Percentiles rank a stretch among this genome's conserved stretches.
These are phyloP conservation scores for Ganoderma sinense DNA, from an alignment of 1,284 basidiomycete genomes.

Conservation along the genomic window DNA sequence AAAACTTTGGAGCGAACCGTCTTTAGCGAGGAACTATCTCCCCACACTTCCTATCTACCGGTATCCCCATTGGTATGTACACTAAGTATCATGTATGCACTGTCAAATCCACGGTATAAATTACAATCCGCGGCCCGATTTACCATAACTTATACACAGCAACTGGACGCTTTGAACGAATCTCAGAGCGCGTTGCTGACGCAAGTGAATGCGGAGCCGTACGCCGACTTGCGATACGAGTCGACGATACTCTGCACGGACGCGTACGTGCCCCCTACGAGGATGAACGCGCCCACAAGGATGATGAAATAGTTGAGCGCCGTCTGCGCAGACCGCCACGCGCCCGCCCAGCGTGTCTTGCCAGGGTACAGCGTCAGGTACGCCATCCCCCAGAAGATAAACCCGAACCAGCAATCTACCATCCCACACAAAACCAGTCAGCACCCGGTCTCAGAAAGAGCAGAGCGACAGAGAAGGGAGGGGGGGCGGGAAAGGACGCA, in stretches of 20 bases:
- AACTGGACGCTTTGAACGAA: not conserved
- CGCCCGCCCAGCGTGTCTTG: constrained; percentile 44
- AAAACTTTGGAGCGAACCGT: too few species aligned
- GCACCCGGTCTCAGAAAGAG: not conserved
- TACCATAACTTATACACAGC: not conserved
- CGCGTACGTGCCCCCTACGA: constrained; percentile 53
- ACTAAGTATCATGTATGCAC: not conserved
- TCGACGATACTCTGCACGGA: constrained; percentile 33
- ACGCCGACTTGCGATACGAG: constrained; percentile 20
- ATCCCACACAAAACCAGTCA: not conserved
- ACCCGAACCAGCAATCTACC: constrained; percentile 28
- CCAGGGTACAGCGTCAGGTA: constrained; percentile 51
- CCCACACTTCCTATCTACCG: not conserved
- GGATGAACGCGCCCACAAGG: constrained; percentile 47
- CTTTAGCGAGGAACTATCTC: too few species aligned
- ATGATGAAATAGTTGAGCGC: constrained; percentile 50
- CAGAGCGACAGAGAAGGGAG: not conserved
- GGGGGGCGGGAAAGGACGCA: constrained; percentile 29
- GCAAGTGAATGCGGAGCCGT: constrained; percentile 31
- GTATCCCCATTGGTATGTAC: not conserved
- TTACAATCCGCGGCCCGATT: not conserved
- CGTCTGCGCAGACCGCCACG: constrained; percentile 46
- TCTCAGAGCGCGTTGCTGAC: constrained; percentile 28
- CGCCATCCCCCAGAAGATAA: constrained; percentile 57
- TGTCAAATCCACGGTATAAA: not conserved